A percentile compares a stretch with the other conserved stretches of the same genome.
Evolutionary conservation across 495 filamentous ascomycete genomes (phyloP).

Genomic region (Trichoderma virens): DNA sequence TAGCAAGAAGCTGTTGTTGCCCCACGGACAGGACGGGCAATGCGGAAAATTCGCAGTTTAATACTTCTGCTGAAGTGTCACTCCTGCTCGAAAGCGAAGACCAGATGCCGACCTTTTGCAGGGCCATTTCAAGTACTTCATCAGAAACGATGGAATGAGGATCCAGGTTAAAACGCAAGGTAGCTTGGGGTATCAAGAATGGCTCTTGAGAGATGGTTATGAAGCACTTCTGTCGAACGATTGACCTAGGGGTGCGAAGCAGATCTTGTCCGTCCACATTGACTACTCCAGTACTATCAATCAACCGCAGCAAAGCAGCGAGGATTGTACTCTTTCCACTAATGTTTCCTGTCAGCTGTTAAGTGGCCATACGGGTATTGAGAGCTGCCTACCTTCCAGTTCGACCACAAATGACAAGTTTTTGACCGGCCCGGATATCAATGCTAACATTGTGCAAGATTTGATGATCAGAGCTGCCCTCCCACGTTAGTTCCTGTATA

Average conservation of each 20-base stretch:
- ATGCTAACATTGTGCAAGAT: slow-evolving; percentile 25
- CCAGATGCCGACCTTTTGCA: neutral
- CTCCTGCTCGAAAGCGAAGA: neutral
- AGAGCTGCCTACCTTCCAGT: slow-evolving; percentile 20
- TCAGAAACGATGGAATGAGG: neutral
- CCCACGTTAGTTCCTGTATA: neutral
- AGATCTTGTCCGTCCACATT: neutral
- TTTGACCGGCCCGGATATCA: slow-evolving; percentile 27
- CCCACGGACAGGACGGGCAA: neutral
- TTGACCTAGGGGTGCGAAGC: neutral
- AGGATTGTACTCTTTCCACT: neutral
- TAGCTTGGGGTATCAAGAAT: neutral
- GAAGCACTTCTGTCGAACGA: neutral
- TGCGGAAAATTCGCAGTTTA: neutral
- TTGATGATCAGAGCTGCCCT: slow-evolving; percentile 11
- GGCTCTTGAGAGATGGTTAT: neutral
- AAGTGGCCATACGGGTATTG: neutral
- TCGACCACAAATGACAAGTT: slow-evolving; percentile 25
- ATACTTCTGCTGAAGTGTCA: neutral
- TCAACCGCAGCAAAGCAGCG: neutral
- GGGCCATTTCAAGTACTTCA: neutral
- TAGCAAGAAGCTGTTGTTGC: neutral
- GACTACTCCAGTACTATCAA: neutral
- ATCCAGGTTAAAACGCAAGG: neutral
- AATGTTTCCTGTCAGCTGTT: neutral